phyloP scores from a whole-genome alignment of 345 rosid species.

The Gossypium mustelinum region DNA sequence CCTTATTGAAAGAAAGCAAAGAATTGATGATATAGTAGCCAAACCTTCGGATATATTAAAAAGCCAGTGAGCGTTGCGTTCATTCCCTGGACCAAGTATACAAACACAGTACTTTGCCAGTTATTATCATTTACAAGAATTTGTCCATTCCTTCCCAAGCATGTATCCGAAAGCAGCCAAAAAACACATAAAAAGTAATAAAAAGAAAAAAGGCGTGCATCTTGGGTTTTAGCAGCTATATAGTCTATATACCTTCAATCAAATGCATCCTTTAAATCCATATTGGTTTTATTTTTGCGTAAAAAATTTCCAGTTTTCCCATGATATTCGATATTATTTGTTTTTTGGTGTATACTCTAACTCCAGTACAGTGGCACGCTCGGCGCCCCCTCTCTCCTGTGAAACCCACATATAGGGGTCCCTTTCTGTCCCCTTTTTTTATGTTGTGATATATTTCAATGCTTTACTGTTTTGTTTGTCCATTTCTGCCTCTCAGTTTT shows the following conservation, averaged over 20 bases:
- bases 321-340: neutral
- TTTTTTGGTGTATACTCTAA: neutral
- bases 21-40: no score
- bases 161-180: neutral
- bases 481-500: slow-evolving; percentile 29
- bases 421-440: slow-evolving; percentile 12
- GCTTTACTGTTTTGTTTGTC: slow-evolving; percentile 31
- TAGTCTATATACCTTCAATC: neutral
- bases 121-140: slow-evolving; percentile 17
- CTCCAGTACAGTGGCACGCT: neutral
- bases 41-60: neutral
- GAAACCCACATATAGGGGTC: slow-evolving; percentile 2
- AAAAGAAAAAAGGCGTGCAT: neutral
- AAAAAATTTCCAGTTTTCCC: no score
- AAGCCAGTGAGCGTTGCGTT: neutral
- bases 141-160: slow-evolving; percentile 20
- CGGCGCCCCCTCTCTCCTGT: neutral
- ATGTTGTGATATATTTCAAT: slow-evolving; percentile 22
- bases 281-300: no score
- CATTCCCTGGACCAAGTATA: slow-evolving; percentile 10
- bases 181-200: slow-evolving; percentile 7
- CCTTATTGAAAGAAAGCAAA: no score
- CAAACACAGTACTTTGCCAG: neutral
- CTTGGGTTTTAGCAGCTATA: neutral
- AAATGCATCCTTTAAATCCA: neutral